phyloP scores from a whole-genome alignment of 192 early-diverging fungal genomes.

The Lobosporangium transversale region DNA sequence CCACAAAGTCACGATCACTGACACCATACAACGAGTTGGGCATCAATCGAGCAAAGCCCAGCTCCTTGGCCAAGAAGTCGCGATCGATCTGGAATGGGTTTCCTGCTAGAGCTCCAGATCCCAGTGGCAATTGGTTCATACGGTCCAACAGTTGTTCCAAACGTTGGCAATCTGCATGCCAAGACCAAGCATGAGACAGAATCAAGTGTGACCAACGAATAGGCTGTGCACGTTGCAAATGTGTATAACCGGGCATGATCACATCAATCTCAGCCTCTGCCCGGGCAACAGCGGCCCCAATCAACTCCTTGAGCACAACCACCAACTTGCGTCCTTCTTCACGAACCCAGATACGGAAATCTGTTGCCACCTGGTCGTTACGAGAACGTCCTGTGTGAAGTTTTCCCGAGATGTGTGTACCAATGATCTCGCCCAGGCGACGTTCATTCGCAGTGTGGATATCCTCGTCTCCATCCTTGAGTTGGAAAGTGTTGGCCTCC shows the following conservation, averaged over 20 bases:
- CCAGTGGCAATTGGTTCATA: slow-evolving; percentile 87
- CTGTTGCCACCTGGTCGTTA: slow-evolving; percentile 99
- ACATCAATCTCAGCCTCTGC: slow-evolving; percentile 91
- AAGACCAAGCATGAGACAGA: slow-evolving; percentile 89
- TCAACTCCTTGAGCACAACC: slow-evolving; percentile 77
- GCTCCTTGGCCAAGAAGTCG: slow-evolving; percentile 84
- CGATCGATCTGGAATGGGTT: slow-evolving; percentile 98
- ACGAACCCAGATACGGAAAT: slow-evolving; percentile 94
- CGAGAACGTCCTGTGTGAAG: slow-evolving; percentile 96
- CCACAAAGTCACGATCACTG: slow-evolving; percentile 96
- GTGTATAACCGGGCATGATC: slow-evolving; percentile 99
- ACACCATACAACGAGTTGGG: slow-evolving; percentile 94
- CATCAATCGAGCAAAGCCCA: slow-evolving; percentile 87
- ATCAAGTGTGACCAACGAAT: slow-evolving; percentile 97
- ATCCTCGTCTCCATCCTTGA: slow-evolving; percentile 90
- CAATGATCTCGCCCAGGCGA: slow-evolving; percentile 91
- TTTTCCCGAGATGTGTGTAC: slow-evolving; percentile 87
- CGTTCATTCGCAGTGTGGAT: slow-evolving; percentile 99
- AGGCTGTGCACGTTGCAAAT: slow-evolving; percentile 97
- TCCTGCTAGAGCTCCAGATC: slow-evolving; percentile 94
- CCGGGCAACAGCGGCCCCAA: slow-evolving; percentile 76
- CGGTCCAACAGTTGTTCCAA: slow-evolving; percentile 84
- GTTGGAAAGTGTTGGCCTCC: slow-evolving; percentile 75
- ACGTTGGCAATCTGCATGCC: slow-evolving; percentile 88
- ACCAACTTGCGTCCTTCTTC: slow-evolving; percentile 77